Base-by-base conservation (phyloP, 2,329 filamentous ascomycete species). In the Diaporthe humulicola region DNA sequence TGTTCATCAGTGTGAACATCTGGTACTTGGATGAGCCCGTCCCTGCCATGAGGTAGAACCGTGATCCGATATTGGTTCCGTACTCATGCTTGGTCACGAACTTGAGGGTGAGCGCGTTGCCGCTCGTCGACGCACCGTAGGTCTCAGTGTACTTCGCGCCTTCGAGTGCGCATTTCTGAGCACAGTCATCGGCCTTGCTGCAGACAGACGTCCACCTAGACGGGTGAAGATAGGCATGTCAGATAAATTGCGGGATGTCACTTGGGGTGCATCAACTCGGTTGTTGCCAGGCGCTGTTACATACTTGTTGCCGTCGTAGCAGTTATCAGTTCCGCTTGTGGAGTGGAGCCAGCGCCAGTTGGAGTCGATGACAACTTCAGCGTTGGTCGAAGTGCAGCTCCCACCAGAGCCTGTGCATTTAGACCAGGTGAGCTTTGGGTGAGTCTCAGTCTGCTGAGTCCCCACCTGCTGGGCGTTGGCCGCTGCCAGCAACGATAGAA, bases 1-100 rank as follows among this genome's bases (percentile, higher is more conserved):
- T 71, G 50, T 56, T 56, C 69, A 71, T 56, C 30, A 71, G 40
- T 5, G 69, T 71, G 56, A 71, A 88, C 77, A 88, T 86, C 81
- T 90, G 81, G 79, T 92, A 92, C 67, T 86, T 87, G 75, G 83
- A 84, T 1, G 64, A 67, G 4, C 64, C 25, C 57, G 89, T 87
- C 67, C 86, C 83, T 76, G 85, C 85, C 82, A 92, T 86, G 73
- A 92, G 84, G 80, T 91, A 92, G 60, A 90, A 80, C 75, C 90
- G 86, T 17, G 88, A 80, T 12, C 81, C 81, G 64, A 83, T 74
- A 72, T 84, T 84, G 58, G 75, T 80, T 52, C 76, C 79, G 79
- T 83, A 84, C 60, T 79, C 77, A 79, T 84, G 80, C 78, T 86
- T 84, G 74, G 86, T 88, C 74, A 88, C 85, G 76, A 88, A 88